Evolutionary conservation across 208 protist genomes (phyloP), one percentile per base, ranked within the genome.

Genomic region (Vickermania ingenoplastis): DNA sequence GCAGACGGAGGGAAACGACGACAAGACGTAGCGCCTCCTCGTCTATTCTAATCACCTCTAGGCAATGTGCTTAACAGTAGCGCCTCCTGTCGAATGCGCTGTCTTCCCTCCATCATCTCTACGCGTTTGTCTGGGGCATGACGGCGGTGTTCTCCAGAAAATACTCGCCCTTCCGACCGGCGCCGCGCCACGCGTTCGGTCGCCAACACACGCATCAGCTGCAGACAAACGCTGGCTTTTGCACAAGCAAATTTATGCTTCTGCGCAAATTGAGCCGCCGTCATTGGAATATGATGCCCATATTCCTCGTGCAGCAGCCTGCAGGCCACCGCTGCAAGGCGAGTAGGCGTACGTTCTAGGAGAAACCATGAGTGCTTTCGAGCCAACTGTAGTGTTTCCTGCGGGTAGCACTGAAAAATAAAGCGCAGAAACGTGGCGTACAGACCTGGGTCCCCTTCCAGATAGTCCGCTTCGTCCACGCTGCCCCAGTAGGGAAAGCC

Each of bases 241-340:
- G 41, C 25, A 21, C 36, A 59, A 21, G 36, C 53, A n/a, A 55
- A 62, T 23, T 26, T 17, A 25, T 26, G n/a, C 50, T 54, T 5
- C 13, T 26, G n/a, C n/a, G n/a, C 45, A 17, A 59, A 28, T 56
- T 45, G 30, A 51, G 24, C n/a, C 31, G 58, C 45, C 7, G 58
- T 28, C 21, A 62, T 17, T 11, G 55, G 22, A 31, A 23, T 59
- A 31, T n/a, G 5, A 17, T 14, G 14, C 5, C 11, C 36, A 58
- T 62, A 4, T 30, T 28, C 58, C 21, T 17, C 13, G 4, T n/a
- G 21, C 21, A 54, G 21, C 57, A 55, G 31, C 7, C 17, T 26
- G 26, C 2, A 17, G 57, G 11, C 53, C 29, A 31, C 0, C 21
- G 36, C 2, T 17, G 57, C 41, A 1, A 24, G 36, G 1, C 2